Conservation (phyloP, 2,329 filamentous ascomycete species). For the Xylariaceae sp. region DNA sequence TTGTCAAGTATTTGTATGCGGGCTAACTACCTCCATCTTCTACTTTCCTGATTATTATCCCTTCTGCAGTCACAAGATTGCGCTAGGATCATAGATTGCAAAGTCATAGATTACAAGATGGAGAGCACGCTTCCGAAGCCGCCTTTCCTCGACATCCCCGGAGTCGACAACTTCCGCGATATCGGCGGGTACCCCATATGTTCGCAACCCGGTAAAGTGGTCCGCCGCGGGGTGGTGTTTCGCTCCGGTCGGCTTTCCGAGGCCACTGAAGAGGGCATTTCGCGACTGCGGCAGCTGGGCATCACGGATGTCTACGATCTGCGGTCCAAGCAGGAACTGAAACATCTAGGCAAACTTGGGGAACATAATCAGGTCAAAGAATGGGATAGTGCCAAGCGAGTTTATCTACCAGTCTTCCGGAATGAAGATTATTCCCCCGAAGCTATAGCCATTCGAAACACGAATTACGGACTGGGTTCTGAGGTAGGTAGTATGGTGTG, state of each 20-base stretch:
- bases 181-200: slow-evolving; percentile 59
- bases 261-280: slow-evolving; percentile 55
- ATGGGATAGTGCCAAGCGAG: slow-evolving; percentile 53
- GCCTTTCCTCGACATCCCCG: slow-evolving; percentile 54
- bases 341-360: slow-evolving; percentile 47
- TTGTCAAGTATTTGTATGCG: too few relatives aligned
- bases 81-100: background rate
- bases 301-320: slow-evolving; percentile 49
- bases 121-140: slow-evolving; percentile 30
- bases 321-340: slow-evolving; percentile 50
- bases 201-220: slow-evolving; percentile 35
- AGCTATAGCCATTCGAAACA: slow-evolving; percentile 54
- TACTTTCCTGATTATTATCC: background rate
- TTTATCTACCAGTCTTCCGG: slow-evolving; percentile 62
- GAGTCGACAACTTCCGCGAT: slow-evolving; percentile 68
- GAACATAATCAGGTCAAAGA: slow-evolving; percentile 39
- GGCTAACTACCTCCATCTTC: too few relatives aligned
- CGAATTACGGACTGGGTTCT: slow-evolving; percentile 52
- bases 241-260: slow-evolving; percentile 68
- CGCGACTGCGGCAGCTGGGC: slow-evolving; percentile 54
- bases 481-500: slow-evolving; percentile 33
- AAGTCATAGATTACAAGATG: slow-evolving; percentile 2
- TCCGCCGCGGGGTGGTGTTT: slow-evolving; percentile 61
- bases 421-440: slow-evolving; percentile 58
- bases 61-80: background rate